Evolutionary conservation across 805 yeast species (phyloP).

Genomic region (Starmera amethionina): DNA sequence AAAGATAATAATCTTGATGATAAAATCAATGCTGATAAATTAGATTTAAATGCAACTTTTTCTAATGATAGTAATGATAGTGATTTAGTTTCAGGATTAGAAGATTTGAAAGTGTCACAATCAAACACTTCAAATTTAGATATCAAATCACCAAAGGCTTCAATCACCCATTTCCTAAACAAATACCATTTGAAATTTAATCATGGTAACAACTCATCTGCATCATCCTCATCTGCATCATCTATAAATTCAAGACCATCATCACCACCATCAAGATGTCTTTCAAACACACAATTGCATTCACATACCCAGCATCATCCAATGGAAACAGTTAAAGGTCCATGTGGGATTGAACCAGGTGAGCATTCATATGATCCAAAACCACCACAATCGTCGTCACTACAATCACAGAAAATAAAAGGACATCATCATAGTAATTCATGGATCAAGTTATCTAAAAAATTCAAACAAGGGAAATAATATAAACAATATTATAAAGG

Average conservation of each 20-base stretch:
- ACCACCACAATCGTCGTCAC: constrained; percentile 2
- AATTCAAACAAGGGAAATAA: no score
- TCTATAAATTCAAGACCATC: background rate
- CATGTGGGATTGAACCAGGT: constrained; percentile 11
- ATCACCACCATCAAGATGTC: constrained; percentile 1
- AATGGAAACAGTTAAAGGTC: constrained; percentile 5
- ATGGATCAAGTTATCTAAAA: no score
- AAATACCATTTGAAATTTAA: constrained; percentile 8
- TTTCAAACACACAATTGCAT: background rate
- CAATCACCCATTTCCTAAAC: constrained; percentile 9
- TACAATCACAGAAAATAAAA: no score
- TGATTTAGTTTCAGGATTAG: no score
- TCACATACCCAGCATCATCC: background rate
- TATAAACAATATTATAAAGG: no score
- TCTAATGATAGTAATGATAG: no score
- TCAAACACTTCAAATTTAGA: no score
- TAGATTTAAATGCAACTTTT: background rate
- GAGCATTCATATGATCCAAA: constrained; percentile 7
- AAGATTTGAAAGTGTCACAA: no score
- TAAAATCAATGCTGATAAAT: background rate
- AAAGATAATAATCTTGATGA: background rate
- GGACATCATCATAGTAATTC: no score
- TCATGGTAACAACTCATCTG: background rate
- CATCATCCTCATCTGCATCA: background rate
- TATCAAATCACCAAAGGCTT: no score